Conservation (phyloP, 2,329 filamentous ascomycete genomes). For the Ambrosiella beaveri region DNA sequence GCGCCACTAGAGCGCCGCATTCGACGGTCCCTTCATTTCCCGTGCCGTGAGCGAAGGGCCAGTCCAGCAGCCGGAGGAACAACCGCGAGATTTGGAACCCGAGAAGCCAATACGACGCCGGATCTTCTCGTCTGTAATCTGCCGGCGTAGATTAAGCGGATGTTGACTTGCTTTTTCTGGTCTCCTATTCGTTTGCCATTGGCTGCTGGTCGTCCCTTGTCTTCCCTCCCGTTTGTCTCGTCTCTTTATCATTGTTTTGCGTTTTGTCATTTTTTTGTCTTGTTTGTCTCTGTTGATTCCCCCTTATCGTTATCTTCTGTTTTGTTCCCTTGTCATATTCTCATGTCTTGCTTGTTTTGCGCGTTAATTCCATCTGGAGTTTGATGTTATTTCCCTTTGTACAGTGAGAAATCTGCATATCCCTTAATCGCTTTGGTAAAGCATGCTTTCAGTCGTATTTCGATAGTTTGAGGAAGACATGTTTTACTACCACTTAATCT, state of each 20-base stretch:
- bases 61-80: not conserved
- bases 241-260: constrained; percentile 13
- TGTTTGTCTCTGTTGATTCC: constrained; percentile 4
- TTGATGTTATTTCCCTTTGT: not conserved
- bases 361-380: not conserved
- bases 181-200: not conserved
- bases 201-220: not conserved
- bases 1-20: constrained; percentile 6
- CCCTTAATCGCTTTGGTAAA: not conserved
- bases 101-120: not conserved
- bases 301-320: constrained; percentile 1
- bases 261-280: constrained; percentile 11
- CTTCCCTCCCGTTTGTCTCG: not conserved
- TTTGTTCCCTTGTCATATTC: constrained; percentile 1
- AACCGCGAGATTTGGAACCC: not conserved
- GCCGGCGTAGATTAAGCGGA: not conserved
- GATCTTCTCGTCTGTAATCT: not conserved
- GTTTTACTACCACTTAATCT: not conserved
- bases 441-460: not conserved
- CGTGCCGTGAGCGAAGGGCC: not conserved
- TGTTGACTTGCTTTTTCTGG: not conserved
- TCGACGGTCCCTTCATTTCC: not conserved
- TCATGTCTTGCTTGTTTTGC: not conserved
- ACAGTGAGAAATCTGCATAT: not conserved
- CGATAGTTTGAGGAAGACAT: not conserved